A percentile compares a stretch with the other conserved stretches of the same genome.
These are phyloP conservation scores for Carpinus fangiana DNA, from an alignment of 306 rosid genomes.

Conservation along the genomic window DNA sequence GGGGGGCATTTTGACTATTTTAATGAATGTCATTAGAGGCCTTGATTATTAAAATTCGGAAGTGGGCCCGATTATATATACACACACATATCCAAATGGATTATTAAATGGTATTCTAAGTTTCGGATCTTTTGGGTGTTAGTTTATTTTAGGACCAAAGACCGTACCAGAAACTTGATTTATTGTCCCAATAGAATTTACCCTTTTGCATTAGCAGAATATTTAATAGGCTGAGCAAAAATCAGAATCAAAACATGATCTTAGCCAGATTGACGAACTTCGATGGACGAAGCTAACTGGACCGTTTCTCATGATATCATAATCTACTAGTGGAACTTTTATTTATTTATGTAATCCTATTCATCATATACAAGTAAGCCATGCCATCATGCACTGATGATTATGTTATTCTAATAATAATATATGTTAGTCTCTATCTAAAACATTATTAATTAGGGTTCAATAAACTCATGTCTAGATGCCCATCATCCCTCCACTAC, in stretches of 20 bases:
- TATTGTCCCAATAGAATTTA: too few relatives aligned
- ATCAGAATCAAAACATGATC: constrained; percentile 24
- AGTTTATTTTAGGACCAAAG: background rate
- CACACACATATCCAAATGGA: too few relatives aligned
- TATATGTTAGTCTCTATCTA: background rate
- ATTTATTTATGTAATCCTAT: background rate
- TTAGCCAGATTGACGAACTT: constrained; percentile 16
- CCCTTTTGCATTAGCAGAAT: background rate
- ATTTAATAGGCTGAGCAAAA: background rate
- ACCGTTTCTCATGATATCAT: background rate
- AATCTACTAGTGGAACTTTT: background rate
- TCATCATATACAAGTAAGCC: background rate
- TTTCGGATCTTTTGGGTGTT: background rate
- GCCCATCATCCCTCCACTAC: background rate
- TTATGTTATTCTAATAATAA: constrained; percentile 3
- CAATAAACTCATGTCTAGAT: background rate
- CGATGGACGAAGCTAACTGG: constrained; percentile 9
- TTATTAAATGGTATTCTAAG: background rate
- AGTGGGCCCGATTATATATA: background rate
- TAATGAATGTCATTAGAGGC: background rate
- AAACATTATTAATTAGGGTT: background rate
- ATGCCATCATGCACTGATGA: constrained; percentile 4
- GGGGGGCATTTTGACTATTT: background rate
- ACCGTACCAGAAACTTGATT: too few relatives aligned
- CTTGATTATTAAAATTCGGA: background rate